phyloP scores from a whole-genome alignment of 768 basidiomycete genomes.

The Tricholoma hemisulphureum region DNA sequence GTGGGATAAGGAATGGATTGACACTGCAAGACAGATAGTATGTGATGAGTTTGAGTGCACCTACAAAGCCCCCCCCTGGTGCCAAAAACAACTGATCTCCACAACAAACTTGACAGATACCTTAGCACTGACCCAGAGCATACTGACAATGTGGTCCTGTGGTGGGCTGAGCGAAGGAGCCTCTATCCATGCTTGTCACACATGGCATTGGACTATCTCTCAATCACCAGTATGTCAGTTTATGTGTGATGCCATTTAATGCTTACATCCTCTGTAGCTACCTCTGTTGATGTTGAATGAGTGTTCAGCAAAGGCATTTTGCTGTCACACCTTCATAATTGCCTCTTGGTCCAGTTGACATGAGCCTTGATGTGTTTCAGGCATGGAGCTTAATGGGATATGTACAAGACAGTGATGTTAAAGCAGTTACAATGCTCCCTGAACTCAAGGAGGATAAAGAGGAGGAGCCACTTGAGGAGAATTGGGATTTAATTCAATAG shows the following conservation, averaged over 20 bases:
- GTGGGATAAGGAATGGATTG: constrained; percentile 32
- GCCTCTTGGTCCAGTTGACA: constrained; percentile 1
- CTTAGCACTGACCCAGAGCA: constrained; percentile 20
- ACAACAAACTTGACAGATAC: constrained; percentile 24
- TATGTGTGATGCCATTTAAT: not conserved
- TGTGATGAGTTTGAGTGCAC: constrained; percentile 16
- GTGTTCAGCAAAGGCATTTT: constrained; percentile 9
- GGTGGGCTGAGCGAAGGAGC: constrained; percentile 22
- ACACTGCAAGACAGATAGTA: constrained; percentile 21
- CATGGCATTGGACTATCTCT: constrained; percentile 33
- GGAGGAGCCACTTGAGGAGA: constrained; percentile 5
- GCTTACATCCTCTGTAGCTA: constrained; percentile 17
- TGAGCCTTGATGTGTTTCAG: constrained; percentile 2
- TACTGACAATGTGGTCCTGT: constrained; percentile 20
- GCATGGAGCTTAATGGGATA: constrained; percentile 24
- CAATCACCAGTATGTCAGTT: constrained; percentile 26
- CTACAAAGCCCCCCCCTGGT: constrained; percentile 1
- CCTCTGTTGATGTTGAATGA: constrained; percentile 27
- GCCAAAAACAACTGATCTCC: not conserved
- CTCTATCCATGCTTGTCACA: constrained; percentile 24
- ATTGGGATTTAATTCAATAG: not conserved
- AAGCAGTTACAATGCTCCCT: constrained; percentile 6
- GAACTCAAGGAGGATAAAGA: constrained; percentile 5
- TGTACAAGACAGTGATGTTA: constrained; percentile 10
- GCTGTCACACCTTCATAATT: constrained; percentile 5